Evolutionary conservation across 768 basidiomycete species (phyloP), one percentile per base, ranked within the genome.

Genomic region (Boletus vinaceobasis): DNA sequence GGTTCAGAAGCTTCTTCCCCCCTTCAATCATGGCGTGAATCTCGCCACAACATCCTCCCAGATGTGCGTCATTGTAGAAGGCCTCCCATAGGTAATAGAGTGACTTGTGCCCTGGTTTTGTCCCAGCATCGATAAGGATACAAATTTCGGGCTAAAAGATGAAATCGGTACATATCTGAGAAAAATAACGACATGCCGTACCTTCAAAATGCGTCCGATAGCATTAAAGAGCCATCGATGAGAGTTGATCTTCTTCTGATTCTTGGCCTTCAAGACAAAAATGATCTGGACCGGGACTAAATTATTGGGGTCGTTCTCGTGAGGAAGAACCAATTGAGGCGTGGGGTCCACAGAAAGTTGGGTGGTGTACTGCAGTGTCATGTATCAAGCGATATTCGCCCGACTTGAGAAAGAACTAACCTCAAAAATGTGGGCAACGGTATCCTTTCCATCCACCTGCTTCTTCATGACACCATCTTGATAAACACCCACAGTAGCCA

Each of bases 151-250:
- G 95, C 84, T 96, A 62, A 62, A 59, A 40, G 10, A 42, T 40
- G 39, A 44, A 43, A 52, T 38, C n/a, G 21, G n/a, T 26, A 26
- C 5, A 43, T 14, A 50, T 38, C 5, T 8, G 37, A 38, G 56
- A 35, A 69, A 11, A 14, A 32, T 2, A 23, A 26, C 62, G 75
- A 40, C n/a, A 36, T 7, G 14, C 15, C 27, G 6, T 56, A 87
- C 90, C 61, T 90, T 80, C 39, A 96, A 72, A 61, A 87, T 86
- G 64, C 77, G 83, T 4, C 92, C 93, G 49, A 98, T 88, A 23
- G 91, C 94, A 61, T 98, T 95, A 79, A 98, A 95, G 27, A 96
- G 77, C 94, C 94, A 96, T 39, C 93, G 85, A 73, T 96, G 93
- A 50, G 90, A 92, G 66, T 93, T 94, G 73, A 93, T 94, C 77